These are phyloP conservation scores for Aphanocladium album DNA, from an alignment of 2,329 filamentous ascomycete species.

Conservation along the genomic window DNA sequence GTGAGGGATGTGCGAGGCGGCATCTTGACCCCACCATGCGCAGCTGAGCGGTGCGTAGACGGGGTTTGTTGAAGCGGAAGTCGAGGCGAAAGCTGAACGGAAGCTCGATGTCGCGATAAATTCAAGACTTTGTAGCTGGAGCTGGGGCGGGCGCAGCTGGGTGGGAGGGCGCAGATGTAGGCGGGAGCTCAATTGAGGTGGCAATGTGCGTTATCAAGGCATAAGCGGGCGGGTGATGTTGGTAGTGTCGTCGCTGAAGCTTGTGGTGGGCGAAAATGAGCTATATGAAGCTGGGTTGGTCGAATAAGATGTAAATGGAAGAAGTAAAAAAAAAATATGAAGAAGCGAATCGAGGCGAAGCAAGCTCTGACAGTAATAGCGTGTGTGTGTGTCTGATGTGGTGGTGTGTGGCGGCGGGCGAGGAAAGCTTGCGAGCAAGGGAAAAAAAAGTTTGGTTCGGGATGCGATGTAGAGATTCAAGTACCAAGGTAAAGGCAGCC, in stretches of 20 bases:
- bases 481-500: background rate
- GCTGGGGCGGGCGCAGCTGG: background rate
- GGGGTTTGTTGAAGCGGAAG: background rate
- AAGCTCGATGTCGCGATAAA: background rate
- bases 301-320: background rate
- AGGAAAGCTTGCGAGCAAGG: background rate
- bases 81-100: background rate
- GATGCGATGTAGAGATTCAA: background rate
- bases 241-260: background rate
- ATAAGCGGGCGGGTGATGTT: background rate
- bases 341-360: slow-evolving; percentile 9
- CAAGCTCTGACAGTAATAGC: background rate
- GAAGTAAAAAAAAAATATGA: background rate
- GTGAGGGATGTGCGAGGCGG: slow-evolving; percentile 83
- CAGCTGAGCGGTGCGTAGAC: slow-evolving; percentile 17
- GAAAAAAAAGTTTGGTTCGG: background rate
- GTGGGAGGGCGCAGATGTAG: background rate
- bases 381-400: background rate
- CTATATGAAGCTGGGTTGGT: background rate
- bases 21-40: slow-evolving; percentile 67
- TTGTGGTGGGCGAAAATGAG: background rate
- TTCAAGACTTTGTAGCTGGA: no score
- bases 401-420: background rate
- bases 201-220: background rate
- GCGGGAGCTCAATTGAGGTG: slow-evolving; percentile 1